Percentiles rank a stretch among this genome's conserved stretches.
Evolutionary conservation across 345 rosid species (phyloP).

Genomic region (Lagerstroemia speciosa): DNA sequence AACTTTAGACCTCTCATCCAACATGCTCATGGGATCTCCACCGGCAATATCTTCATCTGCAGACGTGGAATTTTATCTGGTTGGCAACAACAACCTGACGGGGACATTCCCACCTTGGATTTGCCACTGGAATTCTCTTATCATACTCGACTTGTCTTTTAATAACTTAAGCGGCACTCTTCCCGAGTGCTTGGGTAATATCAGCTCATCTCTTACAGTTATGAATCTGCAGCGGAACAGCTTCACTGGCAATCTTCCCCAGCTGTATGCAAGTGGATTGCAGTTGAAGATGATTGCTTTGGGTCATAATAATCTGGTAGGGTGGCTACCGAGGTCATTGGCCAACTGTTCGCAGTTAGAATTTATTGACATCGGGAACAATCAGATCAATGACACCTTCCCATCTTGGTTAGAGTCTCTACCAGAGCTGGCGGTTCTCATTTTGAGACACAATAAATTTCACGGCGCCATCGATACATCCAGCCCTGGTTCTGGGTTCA

Average conservation of each 20-base stretch:
- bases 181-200: constrained; percentile 23
- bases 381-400: background rate
- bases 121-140: constrained; percentile 8
- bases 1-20: background rate
- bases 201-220: background rate
- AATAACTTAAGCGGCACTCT: constrained; percentile 14
- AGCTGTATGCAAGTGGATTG: background rate
- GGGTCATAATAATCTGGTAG: constrained; percentile 5
- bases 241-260: constrained; percentile 15
- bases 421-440: background rate
- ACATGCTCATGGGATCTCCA: constrained; percentile 8
- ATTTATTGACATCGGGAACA: constrained; percentile 1
- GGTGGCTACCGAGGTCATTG: constrained; percentile 11
- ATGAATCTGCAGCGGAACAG: constrained; percentile 10
- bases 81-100: constrained; percentile 2
- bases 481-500: background rate
- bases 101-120: constrained; percentile 10
- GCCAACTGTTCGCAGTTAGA: background rate
- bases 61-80: background rate
- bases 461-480: background rate
- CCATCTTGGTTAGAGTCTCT: constrained; percentile 10
- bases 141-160: constrained; percentile 8
- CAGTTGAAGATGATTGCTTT: constrained; percentile 12
- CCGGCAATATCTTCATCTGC: background rate
- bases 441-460: constrained; percentile 4